These are phyloP conservation scores for Nepenthes mirabilis DNA, from an alignment of 148 eudicot genomes.

Conservation along the genomic window DNA sequence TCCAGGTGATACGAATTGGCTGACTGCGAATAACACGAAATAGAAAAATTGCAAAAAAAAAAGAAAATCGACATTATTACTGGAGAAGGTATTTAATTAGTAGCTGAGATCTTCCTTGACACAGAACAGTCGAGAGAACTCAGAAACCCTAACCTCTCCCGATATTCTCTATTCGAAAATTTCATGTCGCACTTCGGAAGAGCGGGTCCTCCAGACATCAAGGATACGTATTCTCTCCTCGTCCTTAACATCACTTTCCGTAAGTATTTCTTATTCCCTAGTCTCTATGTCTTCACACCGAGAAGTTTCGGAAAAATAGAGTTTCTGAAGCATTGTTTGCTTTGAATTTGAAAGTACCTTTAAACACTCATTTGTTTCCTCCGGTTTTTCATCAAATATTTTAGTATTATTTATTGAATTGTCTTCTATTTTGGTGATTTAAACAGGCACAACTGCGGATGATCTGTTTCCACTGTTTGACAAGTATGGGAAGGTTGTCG, in stretches of 20 bases:
- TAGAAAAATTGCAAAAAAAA: no score
- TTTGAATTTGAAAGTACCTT: background rate
- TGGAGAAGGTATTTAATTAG: no score
- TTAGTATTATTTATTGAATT: background rate
- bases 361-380: background rate
- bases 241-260: constrained; percentile 72
- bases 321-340: background rate
- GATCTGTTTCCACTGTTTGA: constrained; percentile 75
- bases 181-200: constrained; percentile 68
- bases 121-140: no score
- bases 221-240: constrained; percentile 70
- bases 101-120: no score
- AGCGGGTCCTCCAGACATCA: constrained; percentile 73
- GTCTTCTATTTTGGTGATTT: background rate
- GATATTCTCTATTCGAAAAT: background rate
- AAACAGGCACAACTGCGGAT: constrained; percentile 53
- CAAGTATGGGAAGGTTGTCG: constrained; percentile 67
- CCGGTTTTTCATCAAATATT: no score
- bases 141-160: background rate
- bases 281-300: background rate
- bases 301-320: background rate
- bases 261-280: constrained; percentile 6
- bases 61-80: no score
- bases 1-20: no score
- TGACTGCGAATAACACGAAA: no score